Base-by-base conservation (phyloP, 2,329 filamentous ascomycete species). In the Tolypocladium guangdongense region DNA sequence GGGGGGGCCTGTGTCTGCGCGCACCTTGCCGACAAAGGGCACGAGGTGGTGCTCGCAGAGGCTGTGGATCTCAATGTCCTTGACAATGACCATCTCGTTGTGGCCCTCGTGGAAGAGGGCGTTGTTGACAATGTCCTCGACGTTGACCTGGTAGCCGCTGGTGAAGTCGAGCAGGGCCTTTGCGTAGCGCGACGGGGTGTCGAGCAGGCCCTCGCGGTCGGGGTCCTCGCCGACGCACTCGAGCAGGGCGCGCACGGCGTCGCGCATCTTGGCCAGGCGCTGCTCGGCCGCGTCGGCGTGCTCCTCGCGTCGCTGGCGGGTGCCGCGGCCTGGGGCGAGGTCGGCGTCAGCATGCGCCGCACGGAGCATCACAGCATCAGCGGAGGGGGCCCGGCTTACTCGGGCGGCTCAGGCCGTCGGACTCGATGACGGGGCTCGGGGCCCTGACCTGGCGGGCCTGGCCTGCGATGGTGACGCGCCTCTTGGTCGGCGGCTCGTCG, bases 1-100 rank as follows among this genome's bases (percentile, higher is more conserved):
- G 2, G 18, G 36, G 4, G 37, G 18, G 38, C 20, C 24, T 18
- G 2, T 33, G 24, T 10, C 2, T 38, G 16, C 32, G 18, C 68
- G 50, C 75, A 91, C 89, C 82, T 96, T 97, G 63, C 93, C 93
- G 3, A 82, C 92, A 64, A 99, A 99, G 0, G 93, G 93, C 8
- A 99, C 92, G 67, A 99, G 80, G 67, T 99, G 93, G 69, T 99
- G 93, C 74, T 99, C 93, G 75, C 93, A 99, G 45, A 97, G 76
- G 58, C 87, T 92, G 70, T 90, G 95, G 14, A 97, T 82, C 67
- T 96, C 91, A 64, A 99, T 97, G 65, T 97, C 91, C 73, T 95
- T 96, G 55, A 99, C 90, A 63, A 97, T 96, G 33, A 99, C 91
- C 74, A 99, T 81, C 71, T 99, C 93, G 64, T 96, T 93, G 66